phyloP scores from a whole-genome alignment of 2,329 filamentous ascomycete genomes.

The Ophiostoma angusticollis region DNA sequence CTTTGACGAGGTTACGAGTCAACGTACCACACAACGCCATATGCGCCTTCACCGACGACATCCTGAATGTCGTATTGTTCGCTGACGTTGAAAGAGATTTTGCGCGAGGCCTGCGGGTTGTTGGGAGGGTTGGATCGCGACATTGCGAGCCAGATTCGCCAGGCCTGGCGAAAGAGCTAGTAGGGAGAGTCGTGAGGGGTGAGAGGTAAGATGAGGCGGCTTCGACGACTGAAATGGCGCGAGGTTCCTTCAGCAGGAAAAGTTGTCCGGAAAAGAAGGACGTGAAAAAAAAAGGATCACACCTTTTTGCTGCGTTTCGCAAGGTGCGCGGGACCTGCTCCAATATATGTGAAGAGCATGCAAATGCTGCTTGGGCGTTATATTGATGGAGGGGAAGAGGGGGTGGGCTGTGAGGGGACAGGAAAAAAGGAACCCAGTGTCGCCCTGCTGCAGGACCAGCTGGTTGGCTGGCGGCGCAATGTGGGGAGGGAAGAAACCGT shows the following conservation, averaged over 20 bases:
- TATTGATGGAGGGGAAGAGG: conserved; percentile 2
- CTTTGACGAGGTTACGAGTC: not conserved
- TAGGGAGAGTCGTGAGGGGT: no score
- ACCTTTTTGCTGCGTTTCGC: no score
- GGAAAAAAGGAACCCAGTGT: conserved; percentile 1
- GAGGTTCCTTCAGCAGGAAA: no score
- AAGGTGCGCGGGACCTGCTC: no score
- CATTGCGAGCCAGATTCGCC: conserved; percentile 28
- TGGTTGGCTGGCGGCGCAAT: conserved; percentile 2
- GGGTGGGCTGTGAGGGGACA: not conserved
- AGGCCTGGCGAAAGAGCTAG: not conserved
- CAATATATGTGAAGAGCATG: no score
- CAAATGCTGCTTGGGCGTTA: no score
- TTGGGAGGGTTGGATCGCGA: conserved; percentile 44
- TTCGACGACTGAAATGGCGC: no score
- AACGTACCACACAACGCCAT: conserved; percentile 91
- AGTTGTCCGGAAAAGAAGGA: no score
- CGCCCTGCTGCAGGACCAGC: conserved; percentile 4
- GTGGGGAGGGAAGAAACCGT: not conserved
- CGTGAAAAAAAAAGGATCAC: not conserved
- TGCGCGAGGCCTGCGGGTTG: conserved; percentile 57
- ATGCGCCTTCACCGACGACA: conserved; percentile 96
- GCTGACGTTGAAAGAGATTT: conserved; percentile 99
- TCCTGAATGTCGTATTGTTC: conserved; percentile 99
- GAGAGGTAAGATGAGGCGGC: no score